phyloP scores from a whole-genome alignment of 2,329 filamentous ascomycete genomes.

The Xylaria sp. region DNA sequence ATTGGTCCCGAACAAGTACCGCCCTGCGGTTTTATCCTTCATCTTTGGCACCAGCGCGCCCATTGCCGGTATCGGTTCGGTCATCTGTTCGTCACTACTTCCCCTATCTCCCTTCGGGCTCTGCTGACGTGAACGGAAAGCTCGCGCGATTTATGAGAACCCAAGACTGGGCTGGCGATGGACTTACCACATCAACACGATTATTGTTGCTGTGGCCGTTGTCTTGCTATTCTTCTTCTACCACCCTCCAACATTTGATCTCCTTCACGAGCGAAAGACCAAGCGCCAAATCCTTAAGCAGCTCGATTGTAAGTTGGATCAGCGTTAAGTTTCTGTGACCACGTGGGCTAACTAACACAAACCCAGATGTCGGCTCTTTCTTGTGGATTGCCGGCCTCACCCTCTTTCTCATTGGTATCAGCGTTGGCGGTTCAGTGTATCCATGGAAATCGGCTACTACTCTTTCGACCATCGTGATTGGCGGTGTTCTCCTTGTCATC shows the following conservation, averaged over 20 bases:
- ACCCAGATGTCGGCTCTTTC: constrained; percentile 53
- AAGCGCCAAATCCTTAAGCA: constrained; percentile 49
- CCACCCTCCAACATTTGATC: constrained; percentile 53
- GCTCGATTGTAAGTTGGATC: constrained; percentile 48
- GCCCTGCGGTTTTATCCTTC: constrained; percentile 48
- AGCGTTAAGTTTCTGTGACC: background rate
- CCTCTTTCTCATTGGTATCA: constrained; percentile 58
- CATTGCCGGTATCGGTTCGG: constrained; percentile 50
- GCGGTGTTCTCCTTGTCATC: constrained; percentile 47
- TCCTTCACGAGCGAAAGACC: constrained; percentile 52
- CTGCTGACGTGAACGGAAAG: constrained; percentile 31
- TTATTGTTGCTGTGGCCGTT: constrained; percentile 49
- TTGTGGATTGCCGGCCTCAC: constrained; percentile 57
- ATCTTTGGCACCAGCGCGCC: constrained; percentile 51
- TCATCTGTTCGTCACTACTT: constrained; percentile 46
- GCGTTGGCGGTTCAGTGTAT: constrained; percentile 56
- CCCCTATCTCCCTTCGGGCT: background rate
- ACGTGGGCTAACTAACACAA: background rate
- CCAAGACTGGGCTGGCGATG: constrained; percentile 53
- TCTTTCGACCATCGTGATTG: constrained; percentile 52
- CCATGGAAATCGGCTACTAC: constrained; percentile 55
- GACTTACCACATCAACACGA: constrained; percentile 56
- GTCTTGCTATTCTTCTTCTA: constrained; percentile 53
- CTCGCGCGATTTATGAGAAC: constrained; percentile 50
- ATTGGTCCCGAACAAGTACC: constrained; percentile 56